Percentiles rank a stretch among this genome's conserved stretches.
These are phyloP conservation scores for Rusavskia elegans DNA, from an alignment of 495 filamentous ascomycete genomes.

Conservation along the genomic window DNA sequence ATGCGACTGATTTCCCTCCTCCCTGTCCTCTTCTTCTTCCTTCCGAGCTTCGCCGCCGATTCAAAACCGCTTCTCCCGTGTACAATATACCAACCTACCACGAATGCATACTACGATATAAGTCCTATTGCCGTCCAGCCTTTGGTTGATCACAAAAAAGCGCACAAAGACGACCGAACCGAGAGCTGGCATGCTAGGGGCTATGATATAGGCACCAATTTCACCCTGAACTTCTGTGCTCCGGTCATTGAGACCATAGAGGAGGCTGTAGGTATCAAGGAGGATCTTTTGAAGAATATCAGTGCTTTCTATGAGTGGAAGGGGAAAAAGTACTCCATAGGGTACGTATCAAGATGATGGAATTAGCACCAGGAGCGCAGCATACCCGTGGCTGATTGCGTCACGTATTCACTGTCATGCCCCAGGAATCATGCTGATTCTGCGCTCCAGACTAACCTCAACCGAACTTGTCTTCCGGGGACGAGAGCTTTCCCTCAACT, in stretches of 20 bases:
- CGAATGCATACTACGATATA: constrained; percentile 80
- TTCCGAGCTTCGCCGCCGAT: constrained; percentile 18
- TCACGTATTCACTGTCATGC: too few relatives aligned
- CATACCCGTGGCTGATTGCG: too few relatives aligned
- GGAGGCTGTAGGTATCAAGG: constrained; percentile 53
- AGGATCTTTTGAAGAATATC: constrained; percentile 56
- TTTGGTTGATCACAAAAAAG: constrained; percentile 37
- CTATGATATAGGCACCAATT: constrained; percentile 76
- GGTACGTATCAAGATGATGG: constrained; percentile 33
- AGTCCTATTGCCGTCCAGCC: constrained; percentile 50
- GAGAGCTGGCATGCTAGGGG: constrained; percentile 72
- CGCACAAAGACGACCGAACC: constrained; percentile 41
- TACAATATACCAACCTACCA: constrained; percentile 57
- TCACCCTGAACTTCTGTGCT: constrained; percentile 88
- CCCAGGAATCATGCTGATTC: not conserved
- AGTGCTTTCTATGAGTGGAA: constrained; percentile 75
- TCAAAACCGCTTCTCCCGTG: constrained; percentile 42
- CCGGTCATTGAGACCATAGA: constrained; percentile 64
- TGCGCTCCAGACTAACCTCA: constrained; percentile 42
- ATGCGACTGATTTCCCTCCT: constrained; percentile 10
- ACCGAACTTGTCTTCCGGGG: constrained; percentile 60
- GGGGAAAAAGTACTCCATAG: constrained; percentile 67
- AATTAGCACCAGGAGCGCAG: too few relatives aligned
- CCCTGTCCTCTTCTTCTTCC: constrained; percentile 18
- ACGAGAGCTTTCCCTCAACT: constrained; percentile 81